phyloP scores from a whole-genome alignment of 176 grass and related monocot species.

The Oryza australiensis region DNA sequence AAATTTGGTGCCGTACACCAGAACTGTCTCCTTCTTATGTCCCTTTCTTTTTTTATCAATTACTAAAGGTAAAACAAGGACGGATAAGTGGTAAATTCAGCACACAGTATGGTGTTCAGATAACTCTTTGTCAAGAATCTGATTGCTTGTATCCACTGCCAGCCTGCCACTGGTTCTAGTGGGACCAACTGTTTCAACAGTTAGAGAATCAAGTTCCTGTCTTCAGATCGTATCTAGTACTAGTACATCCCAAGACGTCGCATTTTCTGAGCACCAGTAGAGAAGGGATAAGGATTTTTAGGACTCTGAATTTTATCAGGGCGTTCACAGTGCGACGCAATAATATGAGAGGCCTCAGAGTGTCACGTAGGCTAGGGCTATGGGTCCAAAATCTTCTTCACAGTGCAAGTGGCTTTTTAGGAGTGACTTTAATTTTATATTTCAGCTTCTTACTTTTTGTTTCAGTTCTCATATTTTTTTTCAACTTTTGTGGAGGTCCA shows the following conservation, averaged over 20 bases:
- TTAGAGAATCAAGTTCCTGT: constrained; percentile 34
- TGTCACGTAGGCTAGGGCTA: no score
- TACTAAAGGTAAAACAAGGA: constrained; percentile 13
- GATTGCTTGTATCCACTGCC: constrained; percentile 4
- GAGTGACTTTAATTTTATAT: no score
- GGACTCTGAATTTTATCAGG: not conserved
- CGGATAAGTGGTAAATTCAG: not conserved
- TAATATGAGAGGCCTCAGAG: no score
- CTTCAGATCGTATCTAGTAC: constrained; percentile 21
- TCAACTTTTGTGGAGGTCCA: no score
- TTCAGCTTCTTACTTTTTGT: no score
- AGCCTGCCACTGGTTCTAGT: constrained; percentile 8
- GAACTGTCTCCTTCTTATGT: not conserved
- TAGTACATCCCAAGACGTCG: constrained; percentile 13
- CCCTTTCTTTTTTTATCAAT: not conserved
- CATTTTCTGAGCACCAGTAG: constrained; percentile 7
- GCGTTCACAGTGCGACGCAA: no score
- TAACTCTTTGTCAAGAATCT: not conserved
- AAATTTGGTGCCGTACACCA: constrained; percentile 27
- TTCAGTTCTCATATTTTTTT: no score
- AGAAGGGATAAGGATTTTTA: constrained; percentile 35
- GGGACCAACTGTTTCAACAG: constrained; percentile 25
- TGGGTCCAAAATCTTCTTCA: no score
- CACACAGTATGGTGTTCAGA: not conserved
- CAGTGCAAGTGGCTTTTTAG: no score